These are phyloP conservation scores for Wickerhamiella infanticola DNA, from an alignment of 1,139 yeast genomes.

Conservation along the genomic window DNA sequence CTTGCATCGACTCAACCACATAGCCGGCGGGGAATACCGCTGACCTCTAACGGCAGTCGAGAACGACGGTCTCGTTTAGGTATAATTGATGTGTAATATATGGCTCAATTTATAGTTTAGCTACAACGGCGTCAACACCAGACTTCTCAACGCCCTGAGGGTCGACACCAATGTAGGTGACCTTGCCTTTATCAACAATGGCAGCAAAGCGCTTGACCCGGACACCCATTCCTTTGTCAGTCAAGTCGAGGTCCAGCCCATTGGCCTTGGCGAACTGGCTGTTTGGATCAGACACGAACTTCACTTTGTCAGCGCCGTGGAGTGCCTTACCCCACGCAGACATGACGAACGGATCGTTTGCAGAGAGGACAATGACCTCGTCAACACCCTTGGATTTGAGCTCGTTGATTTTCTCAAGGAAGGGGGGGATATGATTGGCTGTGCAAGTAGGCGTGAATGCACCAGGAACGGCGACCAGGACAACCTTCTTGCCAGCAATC, in stretches of 20 bases:
- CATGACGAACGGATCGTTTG: conserved; percentile 71
- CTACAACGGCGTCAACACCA: conserved; percentile 39
- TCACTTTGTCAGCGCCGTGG: conserved; percentile 29
- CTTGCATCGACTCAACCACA: too few relatives aligned
- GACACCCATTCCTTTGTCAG: conserved; percentile 42
- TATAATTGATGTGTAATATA: background rate
- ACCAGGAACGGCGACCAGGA: conserved; percentile 75
- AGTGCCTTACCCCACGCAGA: conserved; percentile 69
- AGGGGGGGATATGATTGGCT: conserved; percentile 67
- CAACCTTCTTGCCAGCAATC: conserved; percentile 37
- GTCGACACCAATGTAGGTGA: conserved; percentile 54
- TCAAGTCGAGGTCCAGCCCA: conserved; percentile 44
- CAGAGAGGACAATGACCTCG: conserved; percentile 53
- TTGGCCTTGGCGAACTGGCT: conserved; percentile 45
- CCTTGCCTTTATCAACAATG: conserved; percentile 48
- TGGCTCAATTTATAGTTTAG: conserved; percentile 20
- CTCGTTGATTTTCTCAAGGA: conserved; percentile 35
- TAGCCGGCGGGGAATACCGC: too few relatives aligned
- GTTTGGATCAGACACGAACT: conserved; percentile 49
- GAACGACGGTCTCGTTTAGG: background rate
- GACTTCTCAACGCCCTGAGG: conserved; percentile 43
- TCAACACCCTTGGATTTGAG: conserved; percentile 51
- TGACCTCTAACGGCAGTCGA: too few relatives aligned
- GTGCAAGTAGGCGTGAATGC: conserved; percentile 89
- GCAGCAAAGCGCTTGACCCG: conserved; percentile 64